Evolutionary conservation across 2,329 filamentous ascomycete genomes (phyloP), one percentile per base, ranked within the genome.

Genomic region (Botrytis fabae): DNA sequence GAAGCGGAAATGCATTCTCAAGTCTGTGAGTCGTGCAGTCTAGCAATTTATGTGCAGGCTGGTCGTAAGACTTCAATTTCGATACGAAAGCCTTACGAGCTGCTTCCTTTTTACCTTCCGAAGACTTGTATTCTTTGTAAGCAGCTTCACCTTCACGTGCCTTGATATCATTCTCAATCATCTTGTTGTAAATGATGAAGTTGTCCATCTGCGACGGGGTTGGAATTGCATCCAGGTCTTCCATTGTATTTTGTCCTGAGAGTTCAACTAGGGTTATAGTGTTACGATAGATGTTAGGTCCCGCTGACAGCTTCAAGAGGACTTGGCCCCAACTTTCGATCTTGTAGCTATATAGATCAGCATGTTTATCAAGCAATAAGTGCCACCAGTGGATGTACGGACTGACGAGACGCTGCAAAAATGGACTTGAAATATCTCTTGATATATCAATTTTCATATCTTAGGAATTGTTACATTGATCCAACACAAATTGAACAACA

Each of bases 131-230:
- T 48, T 73, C 65, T 12, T 51, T 69, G 60, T 73, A 85, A 12
- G 76, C 81, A 48, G 80, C 76, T 22, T 84, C 82, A 1, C 85
- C 85, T 22, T 82, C 79, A 77, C 66, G 82, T 76, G 72, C 81
- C 82, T 70, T 72, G 28, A 75, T 76, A 25, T 76, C 68, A 85
- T 81, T 78, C 82, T 82, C 69, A 84, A 83, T 18, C 81, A 83
- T 78, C 75, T 83, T 84, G 75, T 86, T 82, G 78, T 85, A 89
- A 14, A 87, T 76, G 2, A 81, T 73, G 87, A 86, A 90, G 73
- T 90, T 87, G 74, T 90, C 88, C 9, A 87, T 75, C 77, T 89
- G 85, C 2, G 86, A 87, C 2, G 87, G 87, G 18, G 79, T 82
- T 0, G 88, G 88, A 20, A 87, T 82, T n/a, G 76, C 73, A n/a